These are phyloP conservation scores for Cenchrus fungigraminus DNA, from an alignment of 176 grass and related monocot genomes.

Conservation along the genomic window DNA sequence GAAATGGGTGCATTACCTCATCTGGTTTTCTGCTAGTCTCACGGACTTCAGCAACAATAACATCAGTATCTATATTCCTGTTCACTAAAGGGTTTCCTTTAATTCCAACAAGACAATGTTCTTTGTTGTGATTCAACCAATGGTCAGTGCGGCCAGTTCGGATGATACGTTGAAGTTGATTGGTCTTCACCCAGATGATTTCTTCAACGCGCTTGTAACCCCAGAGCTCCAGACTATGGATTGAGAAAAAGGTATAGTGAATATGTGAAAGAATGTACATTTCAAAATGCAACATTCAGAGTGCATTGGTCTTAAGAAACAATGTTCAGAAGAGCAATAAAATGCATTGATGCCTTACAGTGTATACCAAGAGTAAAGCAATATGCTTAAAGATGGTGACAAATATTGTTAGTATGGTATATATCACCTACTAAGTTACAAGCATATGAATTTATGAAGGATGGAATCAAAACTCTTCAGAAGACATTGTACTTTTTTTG, in stretches of 20 bases:
- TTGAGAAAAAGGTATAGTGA: conserved; percentile 19
- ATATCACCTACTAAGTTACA: conserved; percentile 8
- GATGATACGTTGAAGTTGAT: conserved; percentile 98
- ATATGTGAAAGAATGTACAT: not conserved
- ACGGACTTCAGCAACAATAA: conserved; percentile 98
- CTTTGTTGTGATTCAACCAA: conserved; percentile 99
- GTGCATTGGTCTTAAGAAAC: not conserved
- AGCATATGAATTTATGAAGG: conserved; percentile 13
- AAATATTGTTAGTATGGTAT: not conserved
- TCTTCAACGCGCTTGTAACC: conserved; percentile 98
- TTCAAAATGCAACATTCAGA: not conserved
- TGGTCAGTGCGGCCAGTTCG: conserved; percentile 95
- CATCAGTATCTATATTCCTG: conserved; percentile 98
- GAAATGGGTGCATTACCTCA: conserved; percentile 60
- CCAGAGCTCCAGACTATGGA: conserved; percentile 89
- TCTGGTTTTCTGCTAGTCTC: conserved; percentile 99
- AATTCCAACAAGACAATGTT: conserved; percentile 99
- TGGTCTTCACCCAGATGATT: conserved; percentile 99
- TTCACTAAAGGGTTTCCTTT: conserved; percentile 94
- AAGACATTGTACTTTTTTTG: not conserved
- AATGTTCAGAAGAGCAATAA: not conserved
- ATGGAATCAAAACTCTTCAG: not conserved
- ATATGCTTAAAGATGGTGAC: not conserved
- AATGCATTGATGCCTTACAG: not conserved
- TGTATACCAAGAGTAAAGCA: not conserved